Evolutionary conservation across 2,329 filamentous ascomycete species (phyloP), one percentile per base, ranked within the genome.

Genomic region (Cercospora zeina): DNA sequence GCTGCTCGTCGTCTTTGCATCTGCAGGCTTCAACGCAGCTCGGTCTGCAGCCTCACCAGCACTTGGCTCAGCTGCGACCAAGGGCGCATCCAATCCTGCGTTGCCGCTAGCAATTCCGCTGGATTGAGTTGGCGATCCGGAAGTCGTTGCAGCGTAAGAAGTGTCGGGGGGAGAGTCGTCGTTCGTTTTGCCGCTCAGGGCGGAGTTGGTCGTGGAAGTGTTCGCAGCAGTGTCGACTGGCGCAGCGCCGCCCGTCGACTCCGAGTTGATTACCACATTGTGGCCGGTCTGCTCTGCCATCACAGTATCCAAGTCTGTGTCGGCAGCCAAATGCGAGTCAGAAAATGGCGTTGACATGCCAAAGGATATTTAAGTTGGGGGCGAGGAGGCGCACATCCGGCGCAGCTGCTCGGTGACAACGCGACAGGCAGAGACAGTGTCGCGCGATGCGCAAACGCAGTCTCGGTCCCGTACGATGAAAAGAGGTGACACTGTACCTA

Each of bases 191-290:
- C 79, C 77, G 75, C 77, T 71, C 78, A 78, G 79, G 81, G 81
- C 81, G 81, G 80, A 73, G 77, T 79, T 80, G 78, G 80, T 80
- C 78, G 79, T 82, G 80, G 79, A 82, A 66, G 67, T 64, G 68
- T 73, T 73, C 81, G 83, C 84, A 86, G 82, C 80, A 79, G 81
- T 84, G 84, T 85, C 85, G 83, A 85, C 84, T 80, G 83, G 82
- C 72, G 72, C 68, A 75, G 78, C 76, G 76, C 81, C 83, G 82
- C 83, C 83, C 79, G 84, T 81, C 85, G 85, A 87, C 85, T 82
- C 81, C 81, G 83, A 81, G 83, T 86, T 81, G 81, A 85, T 85
- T 86, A 87, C 85, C 85, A 87, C 85, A 88, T 88, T 82, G 79
- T 86, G 85, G 83, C 79, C 81, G 75, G 79, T 83, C 83, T 85